Percentiles rank a stretch among this genome's conserved stretches.
These are phyloP conservation scores for Russula vinacea DNA, from an alignment of 768 basidiomycete species.

Conservation along the genomic window DNA sequence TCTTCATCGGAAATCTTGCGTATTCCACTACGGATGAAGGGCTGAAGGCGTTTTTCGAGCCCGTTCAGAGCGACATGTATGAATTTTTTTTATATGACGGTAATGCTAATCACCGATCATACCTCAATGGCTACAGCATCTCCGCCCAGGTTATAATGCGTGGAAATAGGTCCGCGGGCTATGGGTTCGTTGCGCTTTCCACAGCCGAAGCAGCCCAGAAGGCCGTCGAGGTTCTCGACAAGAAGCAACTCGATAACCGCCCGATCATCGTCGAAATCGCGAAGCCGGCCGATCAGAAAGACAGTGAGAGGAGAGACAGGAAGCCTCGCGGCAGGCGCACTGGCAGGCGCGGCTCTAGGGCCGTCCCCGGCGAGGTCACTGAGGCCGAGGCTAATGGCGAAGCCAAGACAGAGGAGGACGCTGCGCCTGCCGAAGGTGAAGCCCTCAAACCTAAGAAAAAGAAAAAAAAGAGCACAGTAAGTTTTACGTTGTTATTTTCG, in stretches of 20 bases:
- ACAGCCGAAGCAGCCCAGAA: slow-evolving; percentile 79
- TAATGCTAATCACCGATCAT: slow-evolving; percentile 22
- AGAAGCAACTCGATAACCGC: slow-evolving; percentile 86
- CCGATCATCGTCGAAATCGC: slow-evolving; percentile 88
- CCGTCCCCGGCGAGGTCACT: slow-evolving; percentile 84
- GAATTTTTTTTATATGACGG: slow-evolving; percentile 36
- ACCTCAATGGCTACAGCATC: slow-evolving; percentile 47
- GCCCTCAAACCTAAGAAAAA: slow-evolving; percentile 71
- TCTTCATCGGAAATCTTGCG: slow-evolving; percentile 95
- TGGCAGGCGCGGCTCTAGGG: slow-evolving; percentile 81
- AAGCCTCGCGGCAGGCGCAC: slow-evolving; percentile 67
- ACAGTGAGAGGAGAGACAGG: slow-evolving; percentile 76
- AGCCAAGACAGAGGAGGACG: slow-evolving; percentile 55
- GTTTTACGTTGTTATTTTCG: slow-evolving; percentile 27
- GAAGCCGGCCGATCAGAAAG: slow-evolving; percentile 86
- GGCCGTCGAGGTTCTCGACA: slow-evolving; percentile 83
- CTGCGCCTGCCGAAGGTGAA: slow-evolving; percentile 49
- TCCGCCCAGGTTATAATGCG: slow-evolving; percentile 85
- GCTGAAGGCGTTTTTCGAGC: slow-evolving; percentile 91
- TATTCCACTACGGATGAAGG: slow-evolving; percentile 92
- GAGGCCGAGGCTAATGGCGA: slow-evolving; percentile 88
- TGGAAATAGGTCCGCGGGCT: slow-evolving; percentile 81
- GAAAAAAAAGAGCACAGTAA: slow-evolving; percentile 68
- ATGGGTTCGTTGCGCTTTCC: slow-evolving; percentile 86
- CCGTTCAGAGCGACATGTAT: slow-evolving; percentile 84